Conservation (phyloP, 352 stramenopile genomes). For the Pseudoperonospora humuli region DNA sequence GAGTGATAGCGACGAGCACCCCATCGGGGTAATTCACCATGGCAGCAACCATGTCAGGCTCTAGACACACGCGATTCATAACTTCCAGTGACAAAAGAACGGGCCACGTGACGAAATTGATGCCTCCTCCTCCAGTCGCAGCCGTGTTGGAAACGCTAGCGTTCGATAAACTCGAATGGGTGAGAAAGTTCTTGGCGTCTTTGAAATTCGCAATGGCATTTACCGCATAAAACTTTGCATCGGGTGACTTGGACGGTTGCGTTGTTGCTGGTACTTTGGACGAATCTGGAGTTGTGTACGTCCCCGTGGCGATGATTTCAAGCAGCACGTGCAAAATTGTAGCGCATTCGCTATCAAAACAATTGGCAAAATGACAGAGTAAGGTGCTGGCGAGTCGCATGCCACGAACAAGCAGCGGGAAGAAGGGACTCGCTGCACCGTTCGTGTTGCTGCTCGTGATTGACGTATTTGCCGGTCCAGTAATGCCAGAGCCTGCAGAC, state of each 20-base stretch:
- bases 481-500: constrained; percentile 26
- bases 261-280: constrained; percentile 42
- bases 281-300: constrained; percentile 46
- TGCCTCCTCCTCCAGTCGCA: constrained; percentile 10
- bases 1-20: constrained; percentile 47
- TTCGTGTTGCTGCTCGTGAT: constrained; percentile 31
- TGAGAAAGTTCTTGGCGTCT: constrained; percentile 64
- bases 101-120: constrained; percentile 80
- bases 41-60: constrained; percentile 59
- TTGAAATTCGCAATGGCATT: constrained; percentile 35
- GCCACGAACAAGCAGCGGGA: constrained; percentile 73
- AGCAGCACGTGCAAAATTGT: constrained; percentile 56
- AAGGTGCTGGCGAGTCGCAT: constrained; percentile 75
- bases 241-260: constrained; percentile 44
- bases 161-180: constrained; percentile 28
- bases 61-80: constrained; percentile 59
- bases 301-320: constrained; percentile 74
- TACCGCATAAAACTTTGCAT: constrained; percentile 28
- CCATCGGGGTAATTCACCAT: constrained; percentile 55
- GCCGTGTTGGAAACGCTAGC: constrained; percentile 12
- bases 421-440: constrained; percentile 37
- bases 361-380: constrained; percentile 70
- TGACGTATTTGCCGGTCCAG: constrained; percentile 21
- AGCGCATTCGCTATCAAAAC: constrained; percentile 50
- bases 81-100: constrained; percentile 78